Conservation (phyloP, 129 eudicot species). For the Scalesia atractyloides region DNA sequence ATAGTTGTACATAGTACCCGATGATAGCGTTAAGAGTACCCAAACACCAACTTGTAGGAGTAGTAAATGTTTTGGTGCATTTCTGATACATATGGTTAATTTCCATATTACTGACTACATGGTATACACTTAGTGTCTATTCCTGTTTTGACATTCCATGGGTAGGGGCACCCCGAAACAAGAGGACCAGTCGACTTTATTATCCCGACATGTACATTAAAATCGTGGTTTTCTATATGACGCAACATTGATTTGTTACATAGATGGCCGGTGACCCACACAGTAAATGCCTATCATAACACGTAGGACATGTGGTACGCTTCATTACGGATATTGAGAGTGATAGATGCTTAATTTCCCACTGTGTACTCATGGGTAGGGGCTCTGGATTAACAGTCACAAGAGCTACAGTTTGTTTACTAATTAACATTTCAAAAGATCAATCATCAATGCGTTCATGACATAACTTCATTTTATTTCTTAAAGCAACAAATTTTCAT, state of each 20-base stretch:
- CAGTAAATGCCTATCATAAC: constrained; percentile 21
- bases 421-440: too few species aligned
- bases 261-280: constrained; percentile 20
- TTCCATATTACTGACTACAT: neutral
- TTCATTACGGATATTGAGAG: constrained; percentile 6
- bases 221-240: constrained; percentile 8
- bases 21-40: neutral
- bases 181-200: constrained; percentile 11
- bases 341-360: constrained; percentile 12
- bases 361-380: constrained; percentile 19
- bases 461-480: neutral
- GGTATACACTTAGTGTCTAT: neutral
- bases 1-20: neutral
- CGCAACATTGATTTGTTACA: neutral
- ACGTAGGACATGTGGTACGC: neutral
- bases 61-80: neutral
- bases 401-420: neutral
- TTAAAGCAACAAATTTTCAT: neutral
- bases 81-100: neutral
- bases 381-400: constrained; percentile 1
- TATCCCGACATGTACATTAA: constrained; percentile 22
- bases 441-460: too few species aligned
- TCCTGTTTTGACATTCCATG: constrained; percentile 5
- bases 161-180: constrained; percentile 30
- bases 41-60: neutral